Evolutionary conservation across 768 basidiomycete genomes (phyloP).

Genomic region (Cytidiella melzeri): DNA sequence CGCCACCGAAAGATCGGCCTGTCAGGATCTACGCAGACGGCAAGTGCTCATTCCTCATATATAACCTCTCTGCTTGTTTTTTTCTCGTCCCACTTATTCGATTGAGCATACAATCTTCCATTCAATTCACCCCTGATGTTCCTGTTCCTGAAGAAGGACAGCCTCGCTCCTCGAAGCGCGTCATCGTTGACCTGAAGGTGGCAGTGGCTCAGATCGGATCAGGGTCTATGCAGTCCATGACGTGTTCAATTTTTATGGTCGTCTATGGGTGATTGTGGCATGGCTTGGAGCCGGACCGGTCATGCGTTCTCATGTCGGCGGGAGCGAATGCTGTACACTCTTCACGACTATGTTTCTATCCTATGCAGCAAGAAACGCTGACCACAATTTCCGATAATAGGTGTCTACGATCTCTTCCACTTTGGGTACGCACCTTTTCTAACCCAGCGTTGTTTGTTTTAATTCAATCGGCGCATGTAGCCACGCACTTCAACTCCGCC

Average conservation of each 20-base stretch:
- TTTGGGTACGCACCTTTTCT: slow-evolving; percentile 59
- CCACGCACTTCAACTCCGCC: slow-evolving; percentile 91
- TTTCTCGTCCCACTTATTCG: background rate
- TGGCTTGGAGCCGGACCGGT: too few relatives aligned
- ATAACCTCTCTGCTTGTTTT: background rate
- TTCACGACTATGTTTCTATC: too few relatives aligned
- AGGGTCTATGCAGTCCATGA: background rate
- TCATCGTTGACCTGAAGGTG: background rate
- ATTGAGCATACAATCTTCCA: too few relatives aligned
- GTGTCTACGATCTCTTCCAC: slow-evolving; percentile 96
- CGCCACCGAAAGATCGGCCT: slow-evolving; percentile 74
- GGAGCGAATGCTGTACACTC: too few relatives aligned
- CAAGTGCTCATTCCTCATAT: slow-evolving; percentile 26
- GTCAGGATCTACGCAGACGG: slow-evolving; percentile 94
- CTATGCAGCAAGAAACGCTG: too few relatives aligned
- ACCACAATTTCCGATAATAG: slow-evolving; percentile 31
- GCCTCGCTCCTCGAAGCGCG: background rate
- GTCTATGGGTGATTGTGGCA: background rate
- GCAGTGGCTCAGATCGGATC: background rate
- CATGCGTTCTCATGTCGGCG: too few relatives aligned
- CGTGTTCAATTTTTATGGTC: background rate
- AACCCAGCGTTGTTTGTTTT: background rate
- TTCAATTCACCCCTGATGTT: too few relatives aligned
- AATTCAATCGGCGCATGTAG: slow-evolving; percentile 37
- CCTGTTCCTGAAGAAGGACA: background rate